Conservation (phyloP, 2,329 filamentous ascomycete genomes). For the Fusarium sp. region DNA sequence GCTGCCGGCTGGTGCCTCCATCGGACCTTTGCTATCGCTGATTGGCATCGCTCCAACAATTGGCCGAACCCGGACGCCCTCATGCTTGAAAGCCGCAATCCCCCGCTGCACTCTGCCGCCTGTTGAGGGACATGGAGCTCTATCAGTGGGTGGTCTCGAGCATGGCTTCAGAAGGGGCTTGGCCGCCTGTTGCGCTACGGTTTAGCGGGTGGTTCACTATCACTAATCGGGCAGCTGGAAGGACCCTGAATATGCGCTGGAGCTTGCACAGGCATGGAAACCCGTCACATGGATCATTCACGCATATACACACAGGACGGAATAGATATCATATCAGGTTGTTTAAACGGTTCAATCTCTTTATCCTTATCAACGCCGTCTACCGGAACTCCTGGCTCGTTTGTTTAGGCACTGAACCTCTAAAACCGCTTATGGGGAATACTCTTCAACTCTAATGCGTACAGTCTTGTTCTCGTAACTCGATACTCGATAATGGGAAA, state of each 20-base stretch:
- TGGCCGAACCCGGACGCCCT: constrained; percentile 32
- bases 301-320: not conserved
- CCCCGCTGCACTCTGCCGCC: constrained; percentile 9
- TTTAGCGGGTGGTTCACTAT: constrained; percentile 14
- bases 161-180: constrained; percentile 3
- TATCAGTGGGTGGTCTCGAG: not conserved
- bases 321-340: not conserved
- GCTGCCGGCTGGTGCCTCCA: not conserved
- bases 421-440: not conserved
- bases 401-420: not conserved
- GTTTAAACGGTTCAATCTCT: not conserved
- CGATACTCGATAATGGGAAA: not conserved
- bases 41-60: constrained; percentile 29
- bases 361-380: constrained; percentile 9
- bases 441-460: constrained; percentile 20
- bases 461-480: constrained; percentile 17
- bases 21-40: constrained; percentile 17
- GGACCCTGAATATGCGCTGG: constrained; percentile 5
- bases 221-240: constrained; percentile 12
- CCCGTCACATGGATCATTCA: not conserved
- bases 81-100: constrained; percentile 17
- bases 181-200: constrained; percentile 4
- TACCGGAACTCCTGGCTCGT: not conserved
- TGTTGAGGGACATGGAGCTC: constrained; percentile 3
- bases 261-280: not conserved